phyloP scores from a whole-genome alignment of 2,329 filamentous ascomycete genomes.

The Fusarium armeniacum region DNA sequence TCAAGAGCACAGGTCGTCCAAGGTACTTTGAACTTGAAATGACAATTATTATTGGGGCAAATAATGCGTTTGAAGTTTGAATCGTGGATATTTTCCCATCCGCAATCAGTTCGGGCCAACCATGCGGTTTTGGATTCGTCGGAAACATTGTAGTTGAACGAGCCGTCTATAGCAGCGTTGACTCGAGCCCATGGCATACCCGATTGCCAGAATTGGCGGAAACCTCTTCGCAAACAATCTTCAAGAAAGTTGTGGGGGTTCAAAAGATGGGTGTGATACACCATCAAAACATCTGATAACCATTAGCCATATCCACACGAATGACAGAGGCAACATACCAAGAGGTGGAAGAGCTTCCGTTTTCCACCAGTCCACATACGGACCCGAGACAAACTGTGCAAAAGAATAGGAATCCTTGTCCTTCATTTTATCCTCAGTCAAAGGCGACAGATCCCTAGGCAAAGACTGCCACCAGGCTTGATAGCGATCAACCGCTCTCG shows the following conservation, averaged over 20 bases:
- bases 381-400: conserved; percentile 8
- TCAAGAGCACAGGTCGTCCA: conserved; percentile 66
- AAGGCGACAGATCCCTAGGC: not conserved
- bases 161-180: conserved; percentile 66
- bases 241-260: conserved; percentile 69
- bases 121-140: conserved; percentile 60
- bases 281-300: conserved; percentile 73
- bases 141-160: conserved; percentile 66
- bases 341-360: conserved; percentile 41
- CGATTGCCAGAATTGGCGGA: conserved; percentile 62
- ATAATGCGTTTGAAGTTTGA: conserved; percentile 58
- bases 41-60: conserved; percentile 59
- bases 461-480: conserved; percentile 67
- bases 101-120: conserved; percentile 58
- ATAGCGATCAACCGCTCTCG: conserved; percentile 74
- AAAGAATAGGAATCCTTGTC: conserved; percentile 11
- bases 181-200: conserved; percentile 74
- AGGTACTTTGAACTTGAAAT: conserved; percentile 55
- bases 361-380: conserved; percentile 33
- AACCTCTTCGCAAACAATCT: conserved; percentile 42
- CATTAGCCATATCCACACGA: not conserved
- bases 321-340: conserved; percentile 15
- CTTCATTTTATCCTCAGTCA: conserved; percentile 32
- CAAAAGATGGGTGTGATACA: conserved; percentile 79
- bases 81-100: conserved; percentile 70